Evolutionary conservation across 441 rosid genomes (phyloP).

Genomic region (Populus hybrid): DNA sequence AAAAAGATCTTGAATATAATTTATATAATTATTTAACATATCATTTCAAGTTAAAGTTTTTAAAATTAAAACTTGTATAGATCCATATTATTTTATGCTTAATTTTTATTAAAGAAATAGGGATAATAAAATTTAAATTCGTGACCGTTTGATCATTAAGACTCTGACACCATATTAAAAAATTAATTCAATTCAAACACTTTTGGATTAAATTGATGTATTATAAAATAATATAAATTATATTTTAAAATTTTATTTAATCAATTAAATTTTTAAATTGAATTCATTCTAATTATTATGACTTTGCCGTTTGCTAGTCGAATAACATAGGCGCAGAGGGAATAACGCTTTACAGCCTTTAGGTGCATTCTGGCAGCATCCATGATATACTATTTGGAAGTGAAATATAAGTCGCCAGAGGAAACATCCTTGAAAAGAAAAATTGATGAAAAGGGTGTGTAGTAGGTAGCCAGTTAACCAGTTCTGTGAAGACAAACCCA

Average conservation of each 20-base stretch:
- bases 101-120: no score
- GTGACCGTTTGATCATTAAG: accelerated
- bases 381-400: not conserved
- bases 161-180: accelerated
- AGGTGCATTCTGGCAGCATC: not conserved
- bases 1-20: no score
- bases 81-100: no score
- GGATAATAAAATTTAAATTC: no score
- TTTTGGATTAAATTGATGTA: no score
- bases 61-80: no score
- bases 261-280: no score
- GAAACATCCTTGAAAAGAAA: not conserved
- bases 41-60: no score
- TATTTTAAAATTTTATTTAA: no score
- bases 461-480: not conserved
- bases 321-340: not conserved
- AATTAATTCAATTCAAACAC: accelerated
- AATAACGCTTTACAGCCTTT: not conserved
- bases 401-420: not conserved
- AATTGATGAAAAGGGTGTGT: not conserved
- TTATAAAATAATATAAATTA: no score
- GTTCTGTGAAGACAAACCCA: not conserved
- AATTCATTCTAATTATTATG: no score
- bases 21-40: no score
- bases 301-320: not conserved